Evolutionary conservation across 495 filamentous ascomycete species (phyloP).

Genomic region (Aspergillus homomorphus): DNA sequence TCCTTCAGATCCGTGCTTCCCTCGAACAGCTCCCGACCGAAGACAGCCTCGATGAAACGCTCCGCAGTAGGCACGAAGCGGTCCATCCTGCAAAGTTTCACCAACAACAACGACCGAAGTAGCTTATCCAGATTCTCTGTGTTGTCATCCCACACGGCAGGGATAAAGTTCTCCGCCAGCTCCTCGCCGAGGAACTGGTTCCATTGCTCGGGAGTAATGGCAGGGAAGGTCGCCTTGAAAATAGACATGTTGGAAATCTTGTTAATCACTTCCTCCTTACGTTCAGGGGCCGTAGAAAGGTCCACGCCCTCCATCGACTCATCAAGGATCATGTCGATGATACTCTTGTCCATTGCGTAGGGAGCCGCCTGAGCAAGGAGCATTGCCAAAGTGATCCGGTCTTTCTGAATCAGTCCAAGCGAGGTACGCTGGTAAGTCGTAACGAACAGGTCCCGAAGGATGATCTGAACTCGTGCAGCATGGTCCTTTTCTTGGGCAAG

Average conservation of each 20-base stretch:
- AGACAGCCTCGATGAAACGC: conserved; percentile 82
- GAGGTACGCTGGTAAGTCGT: conserved; percentile 92
- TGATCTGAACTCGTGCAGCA: conserved; percentile 74
- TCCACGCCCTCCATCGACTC: conserved; percentile 72
- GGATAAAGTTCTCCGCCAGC: conserved; percentile 83
- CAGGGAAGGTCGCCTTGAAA: conserved; percentile 70
- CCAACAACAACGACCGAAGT: conserved; percentile 78
- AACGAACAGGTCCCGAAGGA: conserved; percentile 83
- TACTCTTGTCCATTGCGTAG: conserved; percentile 84
- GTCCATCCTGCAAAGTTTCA: conserved; percentile 94
- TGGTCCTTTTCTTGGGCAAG: conserved; percentile 71
- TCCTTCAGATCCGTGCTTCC: conserved; percentile 78
- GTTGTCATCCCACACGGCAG: conserved; percentile 66
- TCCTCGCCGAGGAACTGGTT: conserved; percentile 79
- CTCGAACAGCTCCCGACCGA: conserved; percentile 81
- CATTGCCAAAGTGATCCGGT: conserved; percentile 92
- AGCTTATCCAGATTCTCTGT: conserved; percentile 66
- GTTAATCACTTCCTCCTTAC: conserved; percentile 65
- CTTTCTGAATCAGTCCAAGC: conserved; percentile 87
- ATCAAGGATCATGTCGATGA: conserved; percentile 85
- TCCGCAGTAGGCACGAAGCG: conserved; percentile 90
- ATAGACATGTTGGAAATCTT: conserved; percentile 63
- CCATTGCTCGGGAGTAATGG: conserved; percentile 63
- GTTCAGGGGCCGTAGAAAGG: conserved; percentile 63
- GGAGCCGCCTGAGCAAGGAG: conserved; percentile 91